A percentile compares a stretch with the other conserved stretches of the same genome.
Conservation (phyloP, 1,139 yeast genomes). For the Candida albicans region DNA sequence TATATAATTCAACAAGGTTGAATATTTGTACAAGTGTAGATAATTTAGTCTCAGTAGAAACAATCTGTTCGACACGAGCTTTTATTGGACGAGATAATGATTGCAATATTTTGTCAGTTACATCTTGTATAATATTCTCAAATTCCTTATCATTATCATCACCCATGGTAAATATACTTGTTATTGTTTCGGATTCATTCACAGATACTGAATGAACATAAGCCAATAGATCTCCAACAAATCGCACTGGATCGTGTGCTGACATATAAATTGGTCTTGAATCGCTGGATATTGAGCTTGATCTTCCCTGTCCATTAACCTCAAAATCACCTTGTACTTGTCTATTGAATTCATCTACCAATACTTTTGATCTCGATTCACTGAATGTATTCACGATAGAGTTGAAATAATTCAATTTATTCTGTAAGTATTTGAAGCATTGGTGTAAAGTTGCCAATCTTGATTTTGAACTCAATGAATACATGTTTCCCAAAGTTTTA, state of each 20-base stretch:
- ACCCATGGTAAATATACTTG: slow-evolving; percentile 35
- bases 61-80: slow-evolving; percentile 62
- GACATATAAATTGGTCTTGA: slow-evolving; percentile 59
- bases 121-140: slow-evolving; percentile 28
- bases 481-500: slow-evolving; percentile 36
- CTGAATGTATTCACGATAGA: slow-evolving; percentile 49
- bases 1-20: slow-evolving; percentile 66
- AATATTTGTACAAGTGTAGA: slow-evolving; percentile 57
- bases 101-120: slow-evolving; percentile 32
- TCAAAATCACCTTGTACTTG: slow-evolving; percentile 44
- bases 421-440: slow-evolving; percentile 32
- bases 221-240: slow-evolving; percentile 85
- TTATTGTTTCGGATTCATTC: slow-evolving; percentile 78
- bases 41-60: slow-evolving; percentile 64
- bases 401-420: slow-evolving; percentile 51
- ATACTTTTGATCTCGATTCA: slow-evolving; percentile 54
- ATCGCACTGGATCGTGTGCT: slow-evolving; percentile 80
- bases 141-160: slow-evolving; percentile 19
- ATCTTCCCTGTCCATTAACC: slow-evolving; percentile 1
- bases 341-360: slow-evolving; percentile 58
- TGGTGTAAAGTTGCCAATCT: slow-evolving; percentile 32
- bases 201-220: slow-evolving; percentile 88
- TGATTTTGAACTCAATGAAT: slow-evolving; percentile 30
- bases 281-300: slow-evolving; percentile 16
- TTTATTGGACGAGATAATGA: slow-evolving; percentile 43